Evolutionary conservation across 352 stramenopile species (phyloP).

Genomic region (Phytophthora nicotianae): DNA sequence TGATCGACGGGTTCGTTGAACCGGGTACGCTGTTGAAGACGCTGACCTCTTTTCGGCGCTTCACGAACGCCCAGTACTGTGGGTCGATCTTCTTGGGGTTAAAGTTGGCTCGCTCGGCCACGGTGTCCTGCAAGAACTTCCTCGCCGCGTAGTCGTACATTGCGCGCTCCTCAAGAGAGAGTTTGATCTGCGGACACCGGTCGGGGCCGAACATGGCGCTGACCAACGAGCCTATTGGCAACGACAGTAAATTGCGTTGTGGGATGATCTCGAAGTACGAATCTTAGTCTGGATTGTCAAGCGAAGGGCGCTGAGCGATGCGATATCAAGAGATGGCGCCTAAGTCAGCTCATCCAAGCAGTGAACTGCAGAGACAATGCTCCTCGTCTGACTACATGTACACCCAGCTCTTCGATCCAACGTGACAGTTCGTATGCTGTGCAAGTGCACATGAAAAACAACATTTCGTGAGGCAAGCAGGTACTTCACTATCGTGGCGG

Average conservation of each 20-base stretch:
- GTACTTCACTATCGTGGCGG: not conserved
- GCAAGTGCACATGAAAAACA: no score
- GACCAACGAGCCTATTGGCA: not conserved
- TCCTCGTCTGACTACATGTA: conserved; percentile 10
- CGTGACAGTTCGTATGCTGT: no score
- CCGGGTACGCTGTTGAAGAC: conserved; percentile 42
- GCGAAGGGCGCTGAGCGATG: conserved; percentile 3
- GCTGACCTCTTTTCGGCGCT: conserved; percentile 33
- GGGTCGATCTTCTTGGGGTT: conserved; percentile 33
- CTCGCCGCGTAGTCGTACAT: conserved; percentile 34
- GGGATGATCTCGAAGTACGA: conserved; percentile 1
- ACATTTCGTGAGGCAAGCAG: no score
- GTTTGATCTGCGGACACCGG: conserved; percentile 35
- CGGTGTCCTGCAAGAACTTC: conserved; percentile 32
- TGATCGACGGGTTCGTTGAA: conserved; percentile 30
- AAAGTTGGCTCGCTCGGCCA: conserved; percentile 36
- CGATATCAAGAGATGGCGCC: conserved; percentile 7
- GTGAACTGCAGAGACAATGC: conserved; percentile 5
- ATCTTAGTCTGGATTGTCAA: conserved; percentile 23
- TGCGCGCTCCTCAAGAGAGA: conserved; percentile 14
- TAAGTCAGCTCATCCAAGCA: conserved; percentile 14
- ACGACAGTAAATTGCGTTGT: conserved; percentile 20
- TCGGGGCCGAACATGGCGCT: conserved; percentile 23
- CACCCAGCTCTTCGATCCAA: not conserved
- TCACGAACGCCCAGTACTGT: conserved; percentile 40